phyloP scores from a whole-genome alignment of 192 early-diverging fungal species.

The Backusella tarrabulga region DNA sequence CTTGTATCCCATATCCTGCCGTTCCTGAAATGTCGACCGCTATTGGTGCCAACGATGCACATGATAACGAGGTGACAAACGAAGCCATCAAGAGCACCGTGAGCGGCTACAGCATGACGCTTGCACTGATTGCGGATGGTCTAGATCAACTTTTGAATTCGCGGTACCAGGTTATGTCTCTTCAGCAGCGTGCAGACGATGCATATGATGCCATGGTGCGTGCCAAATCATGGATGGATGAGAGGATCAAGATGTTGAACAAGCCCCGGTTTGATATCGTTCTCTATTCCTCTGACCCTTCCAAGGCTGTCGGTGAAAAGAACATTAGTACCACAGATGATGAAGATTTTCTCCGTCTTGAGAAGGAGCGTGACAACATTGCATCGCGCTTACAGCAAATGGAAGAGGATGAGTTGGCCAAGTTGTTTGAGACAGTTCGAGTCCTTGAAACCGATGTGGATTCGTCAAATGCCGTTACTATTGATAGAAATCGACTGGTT shows the following conservation, averaged over 20 bases:
- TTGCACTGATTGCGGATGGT: conserved; percentile 27
- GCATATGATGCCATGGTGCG: conserved; percentile 23
- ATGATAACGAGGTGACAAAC: conserved; percentile 17
- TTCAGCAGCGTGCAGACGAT: conserved; percentile 26
- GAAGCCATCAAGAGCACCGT: conserved; percentile 26
- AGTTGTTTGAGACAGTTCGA: conserved; percentile 26
- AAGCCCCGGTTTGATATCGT: conserved; percentile 17
- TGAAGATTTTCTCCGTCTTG: conserved; percentile 28
- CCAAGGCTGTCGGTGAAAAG: not conserved
- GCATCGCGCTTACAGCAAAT: conserved; percentile 20
- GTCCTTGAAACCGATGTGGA: conserved; percentile 28
- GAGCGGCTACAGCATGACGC: conserved; percentile 13
- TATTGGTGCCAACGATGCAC: conserved; percentile 13
- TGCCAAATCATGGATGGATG: conserved; percentile 30
- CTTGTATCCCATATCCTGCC: conserved; percentile 14
- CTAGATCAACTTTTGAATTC: conserved; percentile 19
- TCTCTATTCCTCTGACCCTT: not conserved
- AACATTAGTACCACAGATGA: conserved; percentile 18
- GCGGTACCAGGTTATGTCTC: conserved; percentile 10
- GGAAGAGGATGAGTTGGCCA: conserved; percentile 32
- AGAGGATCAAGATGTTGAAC: conserved; percentile 9
- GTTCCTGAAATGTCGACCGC: conserved; percentile 25
- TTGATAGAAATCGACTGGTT: conserved; percentile 27
- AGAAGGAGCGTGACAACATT: conserved; percentile 35
- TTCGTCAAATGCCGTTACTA: conserved; percentile 26